Percentiles rank a stretch among this genome's conserved stretches.
Evolutionary conservation across 169 alveolate genomes (phyloP).

Genomic region (Perkinsus chesapeaki): DNA sequence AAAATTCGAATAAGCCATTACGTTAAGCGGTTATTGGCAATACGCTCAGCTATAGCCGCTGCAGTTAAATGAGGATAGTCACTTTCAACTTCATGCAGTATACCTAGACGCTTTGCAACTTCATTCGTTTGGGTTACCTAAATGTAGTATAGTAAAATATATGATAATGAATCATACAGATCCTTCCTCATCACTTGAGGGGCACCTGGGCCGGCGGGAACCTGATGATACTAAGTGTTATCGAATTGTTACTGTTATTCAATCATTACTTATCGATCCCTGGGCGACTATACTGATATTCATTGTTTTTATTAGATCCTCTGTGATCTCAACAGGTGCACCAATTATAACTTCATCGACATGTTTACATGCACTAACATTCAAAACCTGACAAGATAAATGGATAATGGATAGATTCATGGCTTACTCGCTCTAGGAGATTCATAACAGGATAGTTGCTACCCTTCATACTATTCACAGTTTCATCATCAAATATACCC

Average conservation of each 20-base stretch:
- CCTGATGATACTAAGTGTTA: no score
- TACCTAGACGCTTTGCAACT: neutral
- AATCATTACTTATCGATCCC: constrained; percentile 11
- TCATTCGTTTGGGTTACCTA: neutral
- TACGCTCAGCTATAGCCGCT: neutral
- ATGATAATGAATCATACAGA: neutral
- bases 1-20: neutral
- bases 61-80: neutral
- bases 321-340: constrained; percentile 56
- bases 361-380: constrained; percentile 26
- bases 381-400: neutral
- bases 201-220: neutral
- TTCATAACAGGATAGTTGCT: constrained; percentile 45
- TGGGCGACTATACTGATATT: constrained; percentile 52
- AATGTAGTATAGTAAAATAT: neutral
- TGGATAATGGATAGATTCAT: constrained; percentile 28
- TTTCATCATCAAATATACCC: constrained; percentile 58
- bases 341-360: constrained; percentile 69
- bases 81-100: neutral
- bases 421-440: constrained; percentile 54
- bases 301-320: constrained; percentile 54
- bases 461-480: constrained; percentile 48
- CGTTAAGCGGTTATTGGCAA: neutral
- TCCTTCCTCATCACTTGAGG: neutral
- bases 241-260: no score